phyloP scores from a whole-genome alignment of 345 rosid species.

The Pugionium dolabratum region DNA sequence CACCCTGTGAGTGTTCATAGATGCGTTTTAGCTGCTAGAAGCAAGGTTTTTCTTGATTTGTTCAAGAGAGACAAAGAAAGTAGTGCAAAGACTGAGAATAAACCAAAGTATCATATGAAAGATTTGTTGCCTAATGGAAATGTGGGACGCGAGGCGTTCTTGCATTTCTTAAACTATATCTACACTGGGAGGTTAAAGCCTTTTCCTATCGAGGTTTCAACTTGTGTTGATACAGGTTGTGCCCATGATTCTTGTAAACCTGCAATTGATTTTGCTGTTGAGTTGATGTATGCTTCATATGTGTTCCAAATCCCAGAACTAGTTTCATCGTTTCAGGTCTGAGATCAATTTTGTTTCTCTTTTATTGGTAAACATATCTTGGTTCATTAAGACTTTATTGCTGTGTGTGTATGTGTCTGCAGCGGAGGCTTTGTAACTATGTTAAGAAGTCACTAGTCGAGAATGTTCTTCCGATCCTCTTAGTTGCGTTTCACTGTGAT shows the following conservation, averaged over 20 bases:
- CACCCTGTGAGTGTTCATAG: slow-evolving; percentile 65
- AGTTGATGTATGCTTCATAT: slow-evolving; percentile 80
- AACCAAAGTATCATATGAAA: slow-evolving; percentile 55
- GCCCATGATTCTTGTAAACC: slow-evolving; percentile 88
- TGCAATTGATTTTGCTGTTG: slow-evolving; percentile 73
- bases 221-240: slow-evolving; percentile 71
- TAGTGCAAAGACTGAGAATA: slow-evolving; percentile 34
- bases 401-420: slow-evolving; percentile 41
- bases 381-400: slow-evolving; percentile 4
- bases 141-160: slow-evolving; percentile 75
- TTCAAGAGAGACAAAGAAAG: slow-evolving; percentile 58
- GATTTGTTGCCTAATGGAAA: slow-evolving; percentile 67
- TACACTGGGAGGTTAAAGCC: slow-evolving; percentile 82
- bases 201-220: slow-evolving; percentile 72
- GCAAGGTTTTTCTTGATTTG: slow-evolving; percentile 67
- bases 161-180: slow-evolving; percentile 65
- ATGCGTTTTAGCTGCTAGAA: slow-evolving; percentile 84
- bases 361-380: neutral
- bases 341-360: neutral
- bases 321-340: slow-evolving; percentile 82
- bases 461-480: slow-evolving; percentile 75
- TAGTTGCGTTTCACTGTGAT: slow-evolving; percentile 83
- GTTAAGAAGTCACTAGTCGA: slow-evolving; percentile 77
- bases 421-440: slow-evolving; percentile 74
- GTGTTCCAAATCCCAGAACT: slow-evolving; percentile 76